These are phyloP conservation scores for Penicillium riverlandense DNA, from an alignment of 495 filamentous ascomycete species.

Conservation along the genomic window DNA sequence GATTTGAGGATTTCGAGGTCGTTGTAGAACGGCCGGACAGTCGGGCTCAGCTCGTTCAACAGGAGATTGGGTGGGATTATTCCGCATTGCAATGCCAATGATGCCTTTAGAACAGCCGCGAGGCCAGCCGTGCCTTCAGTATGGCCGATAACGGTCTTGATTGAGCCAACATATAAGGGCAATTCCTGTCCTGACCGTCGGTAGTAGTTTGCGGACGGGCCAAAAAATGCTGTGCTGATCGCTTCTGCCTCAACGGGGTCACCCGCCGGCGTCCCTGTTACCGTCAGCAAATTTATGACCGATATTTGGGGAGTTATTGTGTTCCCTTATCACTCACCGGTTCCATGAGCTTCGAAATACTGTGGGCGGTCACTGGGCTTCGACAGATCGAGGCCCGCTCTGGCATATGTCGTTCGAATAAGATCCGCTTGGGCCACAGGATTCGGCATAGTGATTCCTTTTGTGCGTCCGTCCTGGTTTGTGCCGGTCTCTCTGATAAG, in stretches of 20 bases:
- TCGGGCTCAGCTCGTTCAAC: slow-evolving; percentile 38
- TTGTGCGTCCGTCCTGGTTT: slow-evolving; percentile 32
- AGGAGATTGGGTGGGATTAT: slow-evolving; percentile 52
- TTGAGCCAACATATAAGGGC: slow-evolving; percentile 40
- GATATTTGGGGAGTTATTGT: too few species aligned
- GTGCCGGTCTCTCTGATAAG: slow-evolving; percentile 28
- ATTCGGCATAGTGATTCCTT: slow-evolving; percentile 32
- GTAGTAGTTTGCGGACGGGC: slow-evolving; percentile 22
- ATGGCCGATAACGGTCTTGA: slow-evolving; percentile 49
- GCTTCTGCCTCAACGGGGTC: slow-evolving; percentile 36
- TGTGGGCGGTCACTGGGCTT: slow-evolving; percentile 19
- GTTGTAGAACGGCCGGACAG: slow-evolving; percentile 13
- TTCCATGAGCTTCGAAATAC: slow-evolving; percentile 36
- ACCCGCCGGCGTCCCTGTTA: slow-evolving; percentile 28
- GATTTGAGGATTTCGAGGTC: slow-evolving; percentile 25
- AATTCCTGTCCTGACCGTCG: slow-evolving; percentile 19
- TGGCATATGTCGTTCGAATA: slow-evolving; percentile 24
- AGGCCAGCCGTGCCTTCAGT: slow-evolving; percentile 52
- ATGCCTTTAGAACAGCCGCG: slow-evolving; percentile 34
- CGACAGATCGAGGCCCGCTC: slow-evolving; percentile 27
- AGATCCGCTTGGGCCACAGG: slow-evolving; percentile 20
- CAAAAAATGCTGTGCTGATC: slow-evolving; percentile 23
- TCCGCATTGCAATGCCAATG: slow-evolving; percentile 38
- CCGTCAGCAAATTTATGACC: background rate
- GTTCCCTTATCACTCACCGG: slow-evolving; percentile 6